Base-by-base conservation (phyloP, 768 basidiomycete genomes). In the Termitomyces sp. region DNA sequence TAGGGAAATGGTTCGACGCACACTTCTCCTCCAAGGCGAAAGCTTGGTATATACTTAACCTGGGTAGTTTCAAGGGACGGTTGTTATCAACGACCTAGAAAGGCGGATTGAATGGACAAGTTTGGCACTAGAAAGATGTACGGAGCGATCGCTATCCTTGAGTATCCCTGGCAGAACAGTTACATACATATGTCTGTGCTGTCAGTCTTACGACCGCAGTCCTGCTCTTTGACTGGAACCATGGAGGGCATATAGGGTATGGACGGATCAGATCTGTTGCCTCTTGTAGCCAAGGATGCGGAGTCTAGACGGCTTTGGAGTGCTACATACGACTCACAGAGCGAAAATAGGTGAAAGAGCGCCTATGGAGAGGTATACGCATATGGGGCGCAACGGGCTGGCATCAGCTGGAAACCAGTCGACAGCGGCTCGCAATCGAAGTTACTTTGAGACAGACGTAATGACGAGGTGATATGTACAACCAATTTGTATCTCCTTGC, bases 381-480 rank as follows among this genome's bases (percentile, higher is more conserved):
- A 20, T 38, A 18, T 32, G 14, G n/a, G 20, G 41, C 9, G 12
- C 23, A 20, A 2, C 14, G 5, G 28, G 36, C 32, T 46, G 36
- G 18, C 40, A 41, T 41, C 7, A n/a, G 16, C 18, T 40, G 44
- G n/a, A 41, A 53, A 51, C 23, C 36, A 33, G 56, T 26, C 41
- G 20, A 55, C 49, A 51, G 33, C 26, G 20, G 16, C 28, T n/a
- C n/a, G 38, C 36, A 56, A 56, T 61, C 57, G 56, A 36, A n/a
- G 32, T 26, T 55, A 59, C 54, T 59, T 55, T 7, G 44, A 47
- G 50, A 57, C 33, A 55, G 41, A 56, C 58, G 55, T 48, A 57
- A 58, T 58, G 20, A 53, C 20, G 28, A 49, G 47, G 41, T 40
- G 56, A 36, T 50, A 52, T 26, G 23, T 36, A 54, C 46, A 49